A percentile compares a stretch with the other conserved stretches of the same genome.
Conservation (phyloP, 306 rosid species). For the Fragaria vesca region DNA sequence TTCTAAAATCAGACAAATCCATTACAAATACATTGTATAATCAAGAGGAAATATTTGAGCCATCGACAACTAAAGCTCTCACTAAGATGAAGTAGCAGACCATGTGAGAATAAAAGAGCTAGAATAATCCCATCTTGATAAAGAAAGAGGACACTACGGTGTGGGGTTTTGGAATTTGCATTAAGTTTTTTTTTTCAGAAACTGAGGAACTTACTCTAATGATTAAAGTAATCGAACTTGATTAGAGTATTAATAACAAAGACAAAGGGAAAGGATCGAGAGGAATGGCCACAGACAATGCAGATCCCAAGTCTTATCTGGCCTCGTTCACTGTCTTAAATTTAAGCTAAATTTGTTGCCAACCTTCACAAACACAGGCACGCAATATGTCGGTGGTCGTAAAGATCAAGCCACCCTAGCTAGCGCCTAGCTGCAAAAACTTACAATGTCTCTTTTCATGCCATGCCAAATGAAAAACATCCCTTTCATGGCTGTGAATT, state of each 20-base stretch:
- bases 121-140: background rate
- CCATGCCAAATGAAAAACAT: background rate
- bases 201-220: background rate
- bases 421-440: background rate
- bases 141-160: background rate
- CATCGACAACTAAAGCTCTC: too few relatives aligned
- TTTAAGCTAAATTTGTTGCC: background rate
- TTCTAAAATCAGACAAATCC: background rate
- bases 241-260: background rate
- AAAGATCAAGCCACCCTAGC: background rate
- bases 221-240: background rate
- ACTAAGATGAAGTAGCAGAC: background rate
- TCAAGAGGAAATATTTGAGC: background rate
- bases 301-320: constrained; percentile 27
- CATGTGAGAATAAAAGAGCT: background rate
- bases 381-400: constrained; percentile 21
- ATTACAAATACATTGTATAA: background rate
- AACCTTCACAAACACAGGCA: background rate
- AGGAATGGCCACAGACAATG: constrained; percentile 17
- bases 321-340: background rate
- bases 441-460: background rate
- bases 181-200: constrained; percentile 10
- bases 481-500: background rate
- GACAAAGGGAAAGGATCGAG: background rate
- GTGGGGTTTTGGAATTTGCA: constrained; percentile 12